Conservation (phyloP, 352 stramenopile species). For the Globisporangium camurandrum region DNA sequence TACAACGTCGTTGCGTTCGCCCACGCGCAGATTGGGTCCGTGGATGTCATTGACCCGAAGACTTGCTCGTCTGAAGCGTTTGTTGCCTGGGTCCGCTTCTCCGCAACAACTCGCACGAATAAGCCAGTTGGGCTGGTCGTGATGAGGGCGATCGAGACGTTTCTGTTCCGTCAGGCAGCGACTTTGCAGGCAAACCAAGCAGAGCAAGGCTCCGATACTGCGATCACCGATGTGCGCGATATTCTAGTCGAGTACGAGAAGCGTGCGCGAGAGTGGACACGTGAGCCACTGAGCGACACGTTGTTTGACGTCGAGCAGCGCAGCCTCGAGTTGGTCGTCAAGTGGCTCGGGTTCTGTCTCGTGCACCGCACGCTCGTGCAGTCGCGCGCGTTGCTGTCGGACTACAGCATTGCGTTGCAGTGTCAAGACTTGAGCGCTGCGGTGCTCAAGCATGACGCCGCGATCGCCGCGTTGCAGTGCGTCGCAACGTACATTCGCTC, state of each 20-base stretch:
- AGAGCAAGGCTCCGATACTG: too few species aligned
- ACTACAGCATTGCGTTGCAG: constrained; percentile 34
- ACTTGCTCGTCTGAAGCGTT: neutral
- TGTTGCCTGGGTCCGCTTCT: constrained; percentile 6
- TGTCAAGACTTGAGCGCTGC: constrained; percentile 28
- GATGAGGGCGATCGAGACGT: constrained; percentile 24
- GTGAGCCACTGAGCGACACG: constrained; percentile 10
- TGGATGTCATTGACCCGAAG: neutral
- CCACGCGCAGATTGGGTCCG: neutral
- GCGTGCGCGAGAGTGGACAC: constrained; percentile 9
- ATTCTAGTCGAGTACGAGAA: constrained; percentile 6
- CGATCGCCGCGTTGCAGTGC: constrained; percentile 19
- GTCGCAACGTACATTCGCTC: constrained; percentile 32
- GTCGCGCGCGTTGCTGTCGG: constrained; percentile 7
- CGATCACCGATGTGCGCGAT: too few species aligned
- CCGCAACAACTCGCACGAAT: neutral
- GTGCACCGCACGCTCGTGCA: constrained; percentile 19
- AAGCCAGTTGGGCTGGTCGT: constrained; percentile 1
- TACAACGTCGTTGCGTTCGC: neutral
- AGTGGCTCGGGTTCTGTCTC: constrained; percentile 38
- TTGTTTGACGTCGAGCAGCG: constrained; percentile 24
- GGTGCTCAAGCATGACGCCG: constrained; percentile 22
- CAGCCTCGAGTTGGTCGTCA: constrained; percentile 29
- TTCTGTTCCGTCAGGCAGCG: constrained; percentile 16
- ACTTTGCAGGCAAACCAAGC: neutral